Conservation (phyloP, 352 stramenopile genomes). For the Phytophthora pisi region DNA sequence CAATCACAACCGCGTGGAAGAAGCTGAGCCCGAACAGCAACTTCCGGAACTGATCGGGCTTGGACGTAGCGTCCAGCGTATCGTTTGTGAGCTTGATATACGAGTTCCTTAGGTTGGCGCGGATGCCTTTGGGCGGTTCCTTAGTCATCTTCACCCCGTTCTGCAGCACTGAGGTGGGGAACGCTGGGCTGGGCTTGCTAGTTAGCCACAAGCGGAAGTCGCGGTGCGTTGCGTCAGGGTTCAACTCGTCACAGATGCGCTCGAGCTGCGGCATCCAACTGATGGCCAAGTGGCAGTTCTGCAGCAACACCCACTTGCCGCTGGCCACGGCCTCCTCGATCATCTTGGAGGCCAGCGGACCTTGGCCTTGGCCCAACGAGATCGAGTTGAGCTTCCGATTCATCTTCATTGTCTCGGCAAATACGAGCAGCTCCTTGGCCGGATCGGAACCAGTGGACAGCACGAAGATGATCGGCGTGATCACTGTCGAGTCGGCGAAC, state of each 20-base stretch:
- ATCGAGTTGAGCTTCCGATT: slow-evolving; percentile 93
- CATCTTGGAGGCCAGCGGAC: slow-evolving; percentile 88
- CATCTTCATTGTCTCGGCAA: slow-evolving; percentile 87
- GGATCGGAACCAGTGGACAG: slow-evolving; percentile 94
- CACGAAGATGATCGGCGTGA: slow-evolving; percentile 94
- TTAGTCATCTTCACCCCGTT: slow-evolving; percentile 98
- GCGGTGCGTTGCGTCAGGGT: slow-evolving; percentile 78
- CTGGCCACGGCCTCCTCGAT: slow-evolving; percentile 89
- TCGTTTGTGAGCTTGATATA: slow-evolving; percentile 95
- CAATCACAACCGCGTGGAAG: slow-evolving; percentile 92
- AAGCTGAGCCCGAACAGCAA: slow-evolving; percentile 94
- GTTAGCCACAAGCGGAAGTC: slow-evolving; percentile 97
- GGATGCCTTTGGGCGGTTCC: slow-evolving; percentile 93
- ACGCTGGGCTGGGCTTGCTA: slow-evolving; percentile 80
- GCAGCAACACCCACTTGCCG: slow-evolving; percentile 94
- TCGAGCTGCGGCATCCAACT: slow-evolving; percentile 96
- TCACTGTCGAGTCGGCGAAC: slow-evolving; percentile 89
- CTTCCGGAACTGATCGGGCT: slow-evolving; percentile 92
- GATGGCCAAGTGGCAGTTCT: slow-evolving; percentile 96
- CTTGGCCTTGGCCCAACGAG: slow-evolving; percentile 93
- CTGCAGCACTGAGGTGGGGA: slow-evolving; percentile 94
- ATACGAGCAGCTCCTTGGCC: slow-evolving; percentile 92
- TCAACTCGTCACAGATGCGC: slow-evolving; percentile 93
- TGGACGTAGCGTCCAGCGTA: slow-evolving; percentile 81
- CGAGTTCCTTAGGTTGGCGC: slow-evolving; percentile 93